phyloP scores from a whole-genome alignment of 1,284 basidiomycete genomes.

The Moesziomyces sp. region DNA sequence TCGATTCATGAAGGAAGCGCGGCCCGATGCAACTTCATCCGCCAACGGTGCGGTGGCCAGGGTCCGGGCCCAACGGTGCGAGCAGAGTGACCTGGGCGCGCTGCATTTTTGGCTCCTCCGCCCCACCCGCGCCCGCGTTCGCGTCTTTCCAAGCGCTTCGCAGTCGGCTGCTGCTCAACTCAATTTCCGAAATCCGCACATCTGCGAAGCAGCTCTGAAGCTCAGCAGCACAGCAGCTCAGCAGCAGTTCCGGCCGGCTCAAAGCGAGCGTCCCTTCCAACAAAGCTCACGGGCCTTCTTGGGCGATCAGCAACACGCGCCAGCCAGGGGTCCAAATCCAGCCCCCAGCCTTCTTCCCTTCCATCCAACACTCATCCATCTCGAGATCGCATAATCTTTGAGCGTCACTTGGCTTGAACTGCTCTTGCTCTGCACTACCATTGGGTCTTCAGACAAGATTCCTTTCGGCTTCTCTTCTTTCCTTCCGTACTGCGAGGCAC shows the following conservation, averaged over 20 bases:
- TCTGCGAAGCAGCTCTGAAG: neutral
- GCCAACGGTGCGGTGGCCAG: too few species aligned
- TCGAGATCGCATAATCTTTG: neutral
- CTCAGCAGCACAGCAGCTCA: too few species aligned
- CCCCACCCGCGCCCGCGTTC: too few species aligned
- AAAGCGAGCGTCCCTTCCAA: neutral
- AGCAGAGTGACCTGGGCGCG: too few species aligned
- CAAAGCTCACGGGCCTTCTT: neutral
- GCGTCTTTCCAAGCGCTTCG: too few species aligned
- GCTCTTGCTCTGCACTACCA: neutral
- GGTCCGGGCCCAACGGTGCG: too few species aligned
- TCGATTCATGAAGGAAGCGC: too few species aligned
- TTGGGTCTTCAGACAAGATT: neutral
- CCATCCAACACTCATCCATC: neutral
- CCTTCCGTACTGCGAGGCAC: too few species aligned
- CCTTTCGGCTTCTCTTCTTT: too few species aligned
- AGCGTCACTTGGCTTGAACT: neutral
- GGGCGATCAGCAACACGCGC: neutral
- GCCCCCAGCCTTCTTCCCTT: neutral
- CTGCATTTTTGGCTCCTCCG: too few species aligned
- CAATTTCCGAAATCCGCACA: neutral
- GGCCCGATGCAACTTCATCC: too few species aligned
- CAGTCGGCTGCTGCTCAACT: too few species aligned
- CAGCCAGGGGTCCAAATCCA: neutral
- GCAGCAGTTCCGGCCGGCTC: constrained; percentile 1